These are phyloP conservation scores for Colletotrichum gigasporum DNA, from an alignment of 2,329 filamentous ascomycete species.

Conservation along the genomic window DNA sequence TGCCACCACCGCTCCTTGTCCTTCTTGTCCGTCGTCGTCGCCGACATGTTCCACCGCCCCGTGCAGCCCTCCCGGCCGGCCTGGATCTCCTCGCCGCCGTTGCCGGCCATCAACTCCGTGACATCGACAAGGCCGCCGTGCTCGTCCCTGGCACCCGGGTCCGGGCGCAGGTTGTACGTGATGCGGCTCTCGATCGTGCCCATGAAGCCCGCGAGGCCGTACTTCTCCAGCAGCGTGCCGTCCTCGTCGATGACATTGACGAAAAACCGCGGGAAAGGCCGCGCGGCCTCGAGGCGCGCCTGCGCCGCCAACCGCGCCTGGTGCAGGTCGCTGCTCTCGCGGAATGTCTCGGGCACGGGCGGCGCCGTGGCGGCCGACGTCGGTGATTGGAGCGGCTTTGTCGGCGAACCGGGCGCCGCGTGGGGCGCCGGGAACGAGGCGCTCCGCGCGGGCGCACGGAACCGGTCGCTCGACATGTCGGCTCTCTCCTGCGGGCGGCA, in stretches of 20 bases:
- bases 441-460: constrained; percentile 40
- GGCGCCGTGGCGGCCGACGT: constrained; percentile 46
- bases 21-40: constrained; percentile 51
- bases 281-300: constrained; percentile 68
- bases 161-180: constrained; percentile 67
- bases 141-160: constrained; percentile 64
- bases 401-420: constrained; percentile 36
- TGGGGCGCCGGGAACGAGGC: constrained; percentile 32
- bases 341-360: constrained; percentile 33
- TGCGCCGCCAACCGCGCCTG: constrained; percentile 72
- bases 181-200: constrained; percentile 69
- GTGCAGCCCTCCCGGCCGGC: constrained; percentile 50
- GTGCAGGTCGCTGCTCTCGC: constrained; percentile 55
- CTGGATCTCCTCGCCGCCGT: constrained; percentile 53
- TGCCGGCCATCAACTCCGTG: constrained; percentile 57
- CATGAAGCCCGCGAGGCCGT: constrained; percentile 68
- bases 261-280: constrained; percentile 61
- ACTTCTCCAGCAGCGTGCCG: constrained; percentile 60
- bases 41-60: constrained; percentile 56
- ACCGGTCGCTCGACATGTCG: constrained; percentile 60
- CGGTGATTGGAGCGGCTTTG: constrained; percentile 46
- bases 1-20: constrained; percentile 62
- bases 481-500: constrained; percentile 70
- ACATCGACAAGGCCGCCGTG: constrained; percentile 65
- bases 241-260: constrained; percentile 66